Evolutionary conservation across 139 green algal species (phyloP).

Genomic region (Chlamydomonas incerta): DNA sequence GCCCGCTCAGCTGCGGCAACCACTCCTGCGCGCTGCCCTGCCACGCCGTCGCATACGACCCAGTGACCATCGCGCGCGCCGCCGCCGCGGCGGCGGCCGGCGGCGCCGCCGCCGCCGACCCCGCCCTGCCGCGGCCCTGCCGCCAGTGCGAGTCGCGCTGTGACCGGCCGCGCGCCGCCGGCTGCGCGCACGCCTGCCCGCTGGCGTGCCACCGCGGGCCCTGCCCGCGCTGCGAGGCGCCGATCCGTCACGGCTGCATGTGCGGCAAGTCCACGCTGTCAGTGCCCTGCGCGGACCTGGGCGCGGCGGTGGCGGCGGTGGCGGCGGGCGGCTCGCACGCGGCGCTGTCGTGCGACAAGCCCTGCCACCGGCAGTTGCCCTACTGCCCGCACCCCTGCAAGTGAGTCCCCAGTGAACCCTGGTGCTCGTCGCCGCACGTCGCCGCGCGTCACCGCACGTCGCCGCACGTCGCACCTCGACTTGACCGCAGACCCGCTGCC

Average conservation of each 20-base stretch:
- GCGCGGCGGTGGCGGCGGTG: neutral
- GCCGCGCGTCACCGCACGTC: too few species aligned
- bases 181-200: slow-evolving; percentile 74
- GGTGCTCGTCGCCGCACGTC: too few species aligned
- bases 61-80: neutral
- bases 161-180: slow-evolving; percentile 4
- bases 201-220: slow-evolving; percentile 65
- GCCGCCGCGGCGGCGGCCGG: neutral
- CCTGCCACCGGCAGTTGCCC: slow-evolving; percentile 68
- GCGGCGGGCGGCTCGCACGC: neutral
- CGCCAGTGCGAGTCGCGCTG: slow-evolving; percentile 65
- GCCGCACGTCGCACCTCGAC: too few species aligned
- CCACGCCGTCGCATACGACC: slow-evolving; percentile 50
- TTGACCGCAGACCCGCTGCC: too few species aligned
- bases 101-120: neutral
- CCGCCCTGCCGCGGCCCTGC: slow-evolving; percentile 38
- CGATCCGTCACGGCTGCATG: slow-evolving; percentile 54
- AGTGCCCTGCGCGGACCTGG: slow-evolving; percentile 63
- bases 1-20: slow-evolving; percentile 71
- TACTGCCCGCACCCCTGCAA: slow-evolving; percentile 76
- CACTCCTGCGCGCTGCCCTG: slow-evolving; percentile 74
- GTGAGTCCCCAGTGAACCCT: too few species aligned
- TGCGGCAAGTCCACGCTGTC: slow-evolving; percentile 75
- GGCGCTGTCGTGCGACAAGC: slow-evolving; percentile 70
- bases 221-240: slow-evolving; percentile 55